Evolutionary conservation across 139 green algal genomes (phyloP), one percentile per base, ranked within the genome.

Genomic region (Chlorella sp.): DNA sequence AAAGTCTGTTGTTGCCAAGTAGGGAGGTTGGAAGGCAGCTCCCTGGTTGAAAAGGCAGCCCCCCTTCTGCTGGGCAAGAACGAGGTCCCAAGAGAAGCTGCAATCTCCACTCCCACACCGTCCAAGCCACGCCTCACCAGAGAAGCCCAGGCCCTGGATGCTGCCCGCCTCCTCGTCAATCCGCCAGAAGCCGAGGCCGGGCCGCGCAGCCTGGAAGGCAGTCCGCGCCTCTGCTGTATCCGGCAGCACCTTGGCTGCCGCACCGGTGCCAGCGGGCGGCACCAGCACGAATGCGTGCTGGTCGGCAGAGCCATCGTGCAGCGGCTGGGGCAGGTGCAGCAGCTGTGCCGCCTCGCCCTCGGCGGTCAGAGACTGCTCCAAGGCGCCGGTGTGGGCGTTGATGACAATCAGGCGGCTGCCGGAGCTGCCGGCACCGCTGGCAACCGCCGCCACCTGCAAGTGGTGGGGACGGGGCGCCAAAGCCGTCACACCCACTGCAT

Each of bases 331-430:
- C 48, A 95, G 40, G 5, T 82, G 84, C 48, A 97, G 46, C 43
- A 96, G 54, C 65, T 94, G 30, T 26, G 65, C 68, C 5, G 48
- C n/a, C 40, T 28, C 41, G 30, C 67, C 69, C 22, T 40, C 20
- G 38, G 69, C 64, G 30, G 60, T 34, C 20, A 44, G 51, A 0
- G 30, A 41, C 40, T 77, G 58, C 26, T 86, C 34, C 65, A 89
- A 36, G 16, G 41, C 30, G 17, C 93, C 93, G 1, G 88, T 91
- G 85, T 95, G 89, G 0, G 86, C 90, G 73, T 96, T 87, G 20
- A 96, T 56, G 43, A 93, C 86, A 9, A 43, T 77, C 13, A 60
- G 24, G 51, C 51, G 38, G 88, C 79, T 41, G 36, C 30, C 0
- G 64, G 79, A 34, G 28, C 44, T 0, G 72, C 58, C 0, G 38